A percentile compares a stretch with the other conserved stretches of the same genome.
These are phyloP conservation scores for Oryza rufipogon DNA, from an alignment of 176 grass and related monocot species.

Conservation along the genomic window DNA sequence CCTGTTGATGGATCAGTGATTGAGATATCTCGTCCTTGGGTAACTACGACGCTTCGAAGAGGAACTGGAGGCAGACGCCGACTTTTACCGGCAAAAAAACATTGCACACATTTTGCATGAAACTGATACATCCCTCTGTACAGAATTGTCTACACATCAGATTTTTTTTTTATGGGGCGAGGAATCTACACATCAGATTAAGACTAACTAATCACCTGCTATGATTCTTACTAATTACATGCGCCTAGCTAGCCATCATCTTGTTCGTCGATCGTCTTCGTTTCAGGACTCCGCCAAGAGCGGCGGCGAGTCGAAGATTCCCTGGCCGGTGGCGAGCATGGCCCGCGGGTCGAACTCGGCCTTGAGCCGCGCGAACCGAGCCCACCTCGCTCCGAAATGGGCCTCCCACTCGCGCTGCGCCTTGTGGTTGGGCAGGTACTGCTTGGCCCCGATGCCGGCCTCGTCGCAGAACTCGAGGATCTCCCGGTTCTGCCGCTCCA, in stretches of 20 bases:
- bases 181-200: conserved; percentile 38
- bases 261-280: neutral
- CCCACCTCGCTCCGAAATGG: conserved; percentile 82
- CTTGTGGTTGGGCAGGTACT: conserved; percentile 86
- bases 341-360: conserved; percentile 65
- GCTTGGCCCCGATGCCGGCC: conserved; percentile 65
- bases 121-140: conserved; percentile 13
- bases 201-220: conserved; percentile 25
- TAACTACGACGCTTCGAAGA: neutral
- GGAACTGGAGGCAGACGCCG: neutral
- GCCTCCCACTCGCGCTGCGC: conserved; percentile 62
- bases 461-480: conserved; percentile 73
- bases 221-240: neutral
- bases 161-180: neutral
- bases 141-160: conserved; percentile 36
- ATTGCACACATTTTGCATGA: neutral
- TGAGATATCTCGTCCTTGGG: neutral
- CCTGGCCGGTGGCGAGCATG: conserved; percentile 72
- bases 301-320: conserved; percentile 64
- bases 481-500: conserved; percentile 70
- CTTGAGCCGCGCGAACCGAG: conserved; percentile 56
- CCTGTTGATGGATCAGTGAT: neutral
- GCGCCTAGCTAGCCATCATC: neutral
- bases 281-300: conserved; percentile 10
- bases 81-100: neutral